A percentile compares a stretch with the other conserved stretches of the same genome.
Evolutionary conservation across 129 eudicot genomes (phyloP).

Genomic region (Oenanthe sinensis): DNA sequence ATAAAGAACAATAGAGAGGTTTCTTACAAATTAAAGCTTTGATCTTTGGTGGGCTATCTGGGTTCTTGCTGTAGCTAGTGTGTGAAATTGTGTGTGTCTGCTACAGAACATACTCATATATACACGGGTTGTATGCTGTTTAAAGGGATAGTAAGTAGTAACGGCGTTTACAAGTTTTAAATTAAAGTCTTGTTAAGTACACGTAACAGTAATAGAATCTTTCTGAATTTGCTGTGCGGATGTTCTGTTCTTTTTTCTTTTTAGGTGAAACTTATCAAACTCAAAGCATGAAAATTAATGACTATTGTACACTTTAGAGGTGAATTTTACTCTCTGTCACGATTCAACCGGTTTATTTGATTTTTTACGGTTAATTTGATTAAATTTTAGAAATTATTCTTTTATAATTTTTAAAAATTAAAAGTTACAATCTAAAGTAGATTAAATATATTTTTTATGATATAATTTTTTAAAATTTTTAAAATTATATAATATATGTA

Average conservation of each 20-base stretch:
- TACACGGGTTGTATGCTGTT: background rate
- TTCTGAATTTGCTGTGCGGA: background rate
- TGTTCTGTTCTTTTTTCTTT: background rate
- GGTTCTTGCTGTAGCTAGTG: constrained; percentile 12
- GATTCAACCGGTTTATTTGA: too few species aligned
- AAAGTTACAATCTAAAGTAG: too few species aligned
- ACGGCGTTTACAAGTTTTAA: constrained; percentile 15
- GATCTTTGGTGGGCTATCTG: background rate
- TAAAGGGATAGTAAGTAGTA: background rate
- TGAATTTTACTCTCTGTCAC: too few species aligned
- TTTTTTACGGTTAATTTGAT: too few species aligned
- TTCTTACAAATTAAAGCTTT: constrained; percentile 13
- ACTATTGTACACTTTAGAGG: too few species aligned
- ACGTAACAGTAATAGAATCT: background rate
- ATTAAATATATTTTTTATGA: too few species aligned
- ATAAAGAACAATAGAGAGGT: background rate
- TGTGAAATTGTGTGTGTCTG: constrained; percentile 1
- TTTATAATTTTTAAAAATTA: too few species aligned
- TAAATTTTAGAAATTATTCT: too few species aligned
- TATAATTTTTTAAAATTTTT: too few species aligned
- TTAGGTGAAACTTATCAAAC: background rate
- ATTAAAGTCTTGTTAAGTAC: constrained; percentile 2
- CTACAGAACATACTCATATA: background rate
- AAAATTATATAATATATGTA: too few species aligned
- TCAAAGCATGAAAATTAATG: background rate